Conservation (phyloP, 2,329 filamentous ascomycete species). For the Apiospora marii region DNA sequence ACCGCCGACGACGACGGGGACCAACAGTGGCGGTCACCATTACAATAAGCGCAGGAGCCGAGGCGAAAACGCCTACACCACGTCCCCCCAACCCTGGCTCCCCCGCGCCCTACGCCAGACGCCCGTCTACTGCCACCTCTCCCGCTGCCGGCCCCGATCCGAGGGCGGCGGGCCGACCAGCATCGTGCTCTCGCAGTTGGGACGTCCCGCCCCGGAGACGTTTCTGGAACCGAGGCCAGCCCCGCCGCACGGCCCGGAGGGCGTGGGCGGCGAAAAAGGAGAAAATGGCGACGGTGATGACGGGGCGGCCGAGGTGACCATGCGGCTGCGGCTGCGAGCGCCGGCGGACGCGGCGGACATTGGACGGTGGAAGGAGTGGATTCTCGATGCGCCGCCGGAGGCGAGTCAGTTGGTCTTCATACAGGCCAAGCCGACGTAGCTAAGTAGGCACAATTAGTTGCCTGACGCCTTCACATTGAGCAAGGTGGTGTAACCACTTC, state of each 20-base stretch:
- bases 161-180: background rate
- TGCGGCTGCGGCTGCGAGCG: conserved; percentile 5
- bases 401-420: conserved; percentile 5
- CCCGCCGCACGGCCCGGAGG: too few relatives aligned
- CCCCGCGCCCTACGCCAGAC: background rate
- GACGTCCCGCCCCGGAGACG: background rate
- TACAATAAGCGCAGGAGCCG: background rate
- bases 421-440: background rate
- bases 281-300: background rate
- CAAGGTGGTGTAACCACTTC: background rate
- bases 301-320: background rate
- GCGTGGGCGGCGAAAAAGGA: background rate
- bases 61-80: background rate
- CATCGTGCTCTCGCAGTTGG: conserved; percentile 19
- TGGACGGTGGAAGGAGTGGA: conserved; percentile 25
- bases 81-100: background rate
- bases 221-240: too few relatives aligned
- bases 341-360: background rate
- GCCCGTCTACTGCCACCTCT: conserved; percentile 26
- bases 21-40: background rate
- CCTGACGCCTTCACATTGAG: background rate
- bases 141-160: background rate
- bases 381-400: conserved; percentile 21
- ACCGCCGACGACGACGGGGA: background rate
- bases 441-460: background rate